Evolutionary conservation across 1,139 yeast genomes (phyloP), one percentile per base, ranked within the genome.

Genomic region (Blastobotrys indianensis): DNA sequence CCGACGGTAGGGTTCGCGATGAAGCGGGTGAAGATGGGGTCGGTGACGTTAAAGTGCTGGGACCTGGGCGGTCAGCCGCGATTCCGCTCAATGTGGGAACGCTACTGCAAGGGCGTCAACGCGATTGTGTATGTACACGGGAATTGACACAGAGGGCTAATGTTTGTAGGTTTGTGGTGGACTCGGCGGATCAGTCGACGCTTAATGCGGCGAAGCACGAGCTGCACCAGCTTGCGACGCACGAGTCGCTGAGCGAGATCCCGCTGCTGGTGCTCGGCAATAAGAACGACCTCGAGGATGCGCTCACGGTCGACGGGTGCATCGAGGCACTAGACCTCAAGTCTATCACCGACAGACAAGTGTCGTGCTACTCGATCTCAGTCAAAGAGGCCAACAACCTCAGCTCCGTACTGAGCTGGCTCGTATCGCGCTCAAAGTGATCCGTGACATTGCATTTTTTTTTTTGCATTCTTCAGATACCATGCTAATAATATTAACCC

Each of bases 41-140:
- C 61, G 11, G 71, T 67, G 13, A 65, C 67, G 23, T 53, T 67
- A 28, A 67, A 67, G 54, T 67, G 70, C 56, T 67, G 71, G 71
- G 71, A 67, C 58, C 51, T 67, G 29, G 71, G 71, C 17, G 71
- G 71, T 2, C 71, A 67, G 53, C 69, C 70, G 9, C 54, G 71
- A 40, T 67, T 67, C 52, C 49, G 71, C 41, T 58, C 68, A 33
- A 65, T 67, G 70, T 67, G 71, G 71, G 71, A 67, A 45, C 59
- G 71, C 17, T 67, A 67, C 49, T 67, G 71, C 48, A 59, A 65
- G 42, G 70, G 68, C 8, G 69, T 64, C 42, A 62, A 61, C 44
- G 70, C 70, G 15, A 66, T 67, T 23, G 60, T 66, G 57, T 60
- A 48, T 46, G 60, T 53, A n/a, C n/a, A n/a, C n/a, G n/a, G n/a